Base-by-base conservation (phyloP, 352 stramenopile genomes). In the Globisporangium apiculatum region DNA sequence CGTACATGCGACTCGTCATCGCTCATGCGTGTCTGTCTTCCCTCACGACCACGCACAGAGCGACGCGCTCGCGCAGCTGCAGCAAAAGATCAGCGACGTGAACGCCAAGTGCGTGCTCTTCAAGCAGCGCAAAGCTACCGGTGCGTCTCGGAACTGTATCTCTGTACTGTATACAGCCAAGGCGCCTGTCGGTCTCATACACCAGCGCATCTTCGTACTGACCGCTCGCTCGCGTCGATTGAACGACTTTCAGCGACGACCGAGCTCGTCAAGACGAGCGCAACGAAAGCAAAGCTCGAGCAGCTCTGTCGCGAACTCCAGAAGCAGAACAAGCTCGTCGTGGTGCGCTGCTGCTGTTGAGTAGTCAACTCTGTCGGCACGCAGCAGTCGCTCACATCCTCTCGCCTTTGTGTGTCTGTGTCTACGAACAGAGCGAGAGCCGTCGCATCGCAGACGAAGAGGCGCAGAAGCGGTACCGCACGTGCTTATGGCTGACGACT, bases 271-370 rank as follows among this genome's bases (percentile, higher is more conserved):
- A 92, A 92, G 65, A 75, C 79, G 5, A 80, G 64, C 24, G 54
- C 69, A 7, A 81, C 83, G 7, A 95, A 92, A 57, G 38, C 46
- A 47, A 95, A 95, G 59, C 62, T 95, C 43, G 85, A 95, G 53
- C 76, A 90, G 45, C 77, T 95, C 8, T 95, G 85, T 65, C 81
- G 85, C 8, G 85, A 93, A 55, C 51, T 95, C 37, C 83, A 93
- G 65, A 91, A 91, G 64, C 85, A 95, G 52, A 95, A 95, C 66
- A 95, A 95, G 59, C 65, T 87, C 15, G 91, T 91, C 58, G 73
- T 91, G 58, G 77, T 88, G 59, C 36, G 42, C 24, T 4, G 5
- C 11, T 43, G 11, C 4, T 15, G 24, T 3, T 31, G 1, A 31
- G 24, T 31, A 31, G 24, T 31, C 24, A 31, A 31, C 1, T 31